Conservation (phyloP, 2,329 filamentous ascomycete species). For the Talaromyces sp. region DNA sequence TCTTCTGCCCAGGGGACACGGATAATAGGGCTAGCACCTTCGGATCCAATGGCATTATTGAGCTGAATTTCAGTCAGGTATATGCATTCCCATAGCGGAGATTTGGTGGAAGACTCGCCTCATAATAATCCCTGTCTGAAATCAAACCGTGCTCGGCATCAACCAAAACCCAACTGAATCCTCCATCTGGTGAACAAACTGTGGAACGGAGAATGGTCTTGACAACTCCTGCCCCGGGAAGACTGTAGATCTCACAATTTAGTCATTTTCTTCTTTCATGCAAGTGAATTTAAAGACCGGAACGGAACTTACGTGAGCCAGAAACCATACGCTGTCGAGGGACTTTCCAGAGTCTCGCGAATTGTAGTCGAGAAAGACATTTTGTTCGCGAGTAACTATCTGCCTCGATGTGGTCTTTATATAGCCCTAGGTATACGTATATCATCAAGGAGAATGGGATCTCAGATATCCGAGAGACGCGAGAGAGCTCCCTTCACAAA, state of each 20-base stretch:
- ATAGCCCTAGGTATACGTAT: neutral
- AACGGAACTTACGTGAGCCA: constrained; percentile 13
- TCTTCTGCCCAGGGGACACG: constrained; percentile 38
- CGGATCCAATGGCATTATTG: constrained; percentile 44
- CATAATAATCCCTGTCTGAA: constrained; percentile 13
- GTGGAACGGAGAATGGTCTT: constrained; percentile 14
- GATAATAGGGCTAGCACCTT: constrained; percentile 42
- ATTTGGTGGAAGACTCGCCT: neutral
- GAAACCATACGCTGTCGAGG: constrained; percentile 12
- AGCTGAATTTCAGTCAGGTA: constrained; percentile 47
- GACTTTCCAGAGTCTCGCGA: constrained; percentile 2
- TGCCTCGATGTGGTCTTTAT: neutral
- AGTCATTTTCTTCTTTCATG: neutral
- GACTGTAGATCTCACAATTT: neutral
- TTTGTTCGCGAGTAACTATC: neutral
- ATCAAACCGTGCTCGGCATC: constrained; percentile 15
- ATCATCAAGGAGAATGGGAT: neutral
- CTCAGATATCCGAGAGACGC: neutral
- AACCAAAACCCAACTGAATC: constrained; percentile 13
- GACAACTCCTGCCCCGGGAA: constrained; percentile 9
- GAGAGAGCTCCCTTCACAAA: neutral
- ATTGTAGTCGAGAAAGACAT: constrained; percentile 15
- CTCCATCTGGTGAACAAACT: constrained; percentile 2
- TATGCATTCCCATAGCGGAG: neutral
- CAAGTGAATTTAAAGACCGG: neutral